phyloP scores from a whole-genome alignment of 345 rosid genomes.

The Pugionium dolabratum region DNA sequence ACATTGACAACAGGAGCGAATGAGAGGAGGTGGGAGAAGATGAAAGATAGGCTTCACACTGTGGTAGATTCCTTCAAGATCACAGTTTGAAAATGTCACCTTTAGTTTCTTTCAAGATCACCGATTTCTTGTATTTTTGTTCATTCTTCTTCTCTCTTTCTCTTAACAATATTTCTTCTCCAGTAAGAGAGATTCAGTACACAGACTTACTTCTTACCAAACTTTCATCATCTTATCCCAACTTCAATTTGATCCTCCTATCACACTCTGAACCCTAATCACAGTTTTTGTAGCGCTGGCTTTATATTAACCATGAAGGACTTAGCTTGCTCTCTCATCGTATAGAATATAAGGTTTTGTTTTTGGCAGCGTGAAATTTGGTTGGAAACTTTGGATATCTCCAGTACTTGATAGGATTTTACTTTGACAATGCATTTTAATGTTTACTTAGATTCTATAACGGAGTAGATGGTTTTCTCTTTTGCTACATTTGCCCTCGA shows the following conservation, averaged over 20 bases:
- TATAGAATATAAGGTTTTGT: no score
- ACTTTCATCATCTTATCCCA: neutral
- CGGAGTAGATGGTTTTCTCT: no score
- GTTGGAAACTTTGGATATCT: no score
- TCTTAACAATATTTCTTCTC: conserved; percentile 27
- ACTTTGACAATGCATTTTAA: no score
- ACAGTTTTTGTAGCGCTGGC: neutral
- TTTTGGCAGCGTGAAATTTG: no score
- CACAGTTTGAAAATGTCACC: conserved; percentile 41
- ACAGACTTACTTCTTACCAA: conserved; percentile 19
- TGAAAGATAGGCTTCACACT: conserved; percentile 77
- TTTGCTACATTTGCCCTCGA: no score
- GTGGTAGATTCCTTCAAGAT: conserved; percentile 77
- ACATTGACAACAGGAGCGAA: conserved; percentile 87
- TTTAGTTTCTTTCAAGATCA: conserved; percentile 3
- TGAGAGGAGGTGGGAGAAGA: conserved; percentile 88
- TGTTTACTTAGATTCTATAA: no score
- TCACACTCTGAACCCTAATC: neutral
- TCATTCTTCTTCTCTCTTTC: conserved; percentile 27
- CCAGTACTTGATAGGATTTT: no score
- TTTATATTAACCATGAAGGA: neutral
- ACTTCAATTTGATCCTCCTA: neutral
- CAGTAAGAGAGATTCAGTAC: conserved; percentile 29
- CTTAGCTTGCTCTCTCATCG: no score
- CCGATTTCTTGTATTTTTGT: conserved; percentile 32